Percentiles rank a stretch among this genome's conserved stretches.
Evolutionary conservation across 805 yeast species (phyloP).

Genomic region (Sugiyamaella mastotermitis): DNA sequence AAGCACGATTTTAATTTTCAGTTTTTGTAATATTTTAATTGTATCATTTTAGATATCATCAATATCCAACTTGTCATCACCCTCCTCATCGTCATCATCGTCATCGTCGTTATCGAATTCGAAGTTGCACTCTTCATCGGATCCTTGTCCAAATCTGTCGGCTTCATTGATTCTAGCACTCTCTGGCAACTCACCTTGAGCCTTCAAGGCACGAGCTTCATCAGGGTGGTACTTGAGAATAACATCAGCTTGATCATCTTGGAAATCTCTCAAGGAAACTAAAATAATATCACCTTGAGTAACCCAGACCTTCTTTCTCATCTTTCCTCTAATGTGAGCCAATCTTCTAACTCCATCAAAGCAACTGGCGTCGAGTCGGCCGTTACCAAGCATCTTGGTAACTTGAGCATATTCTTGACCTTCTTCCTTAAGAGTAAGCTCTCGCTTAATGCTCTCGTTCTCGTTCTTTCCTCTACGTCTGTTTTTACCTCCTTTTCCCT

Average conservation of each 20-base stretch:
- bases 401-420: constrained; percentile 99
- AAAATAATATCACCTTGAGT: constrained; percentile 96
- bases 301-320: constrained; percentile 99
- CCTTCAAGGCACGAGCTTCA: constrained; percentile 95
- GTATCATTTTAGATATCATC: constrained; percentile 90
- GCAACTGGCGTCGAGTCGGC: constrained; percentile 91
- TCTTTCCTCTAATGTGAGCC: constrained; percentile 98
- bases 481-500: constrained; percentile 67
- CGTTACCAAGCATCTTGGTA: constrained; percentile 96
- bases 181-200: constrained; percentile 95
- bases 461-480: constrained; percentile 98
- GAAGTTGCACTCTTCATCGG: constrained; percentile 95
- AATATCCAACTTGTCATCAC: constrained; percentile 69
- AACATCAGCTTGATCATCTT: constrained; percentile 97
- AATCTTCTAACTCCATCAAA: constrained; percentile 90
- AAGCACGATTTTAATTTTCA: no score
- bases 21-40: no score
- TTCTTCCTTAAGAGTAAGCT: constrained; percentile 83
- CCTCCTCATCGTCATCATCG: constrained; percentile 62
- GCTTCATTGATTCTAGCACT: constrained; percentile 96
- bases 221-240: constrained; percentile 95
- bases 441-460: constrained; percentile 87
- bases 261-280: constrained; percentile 96
- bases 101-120: constrained; percentile 94
- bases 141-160: constrained; percentile 93